Base-by-base conservation (phyloP, 2,329 filamentous ascomycete genomes). In the Coccinonectria pachysandricola region DNA sequence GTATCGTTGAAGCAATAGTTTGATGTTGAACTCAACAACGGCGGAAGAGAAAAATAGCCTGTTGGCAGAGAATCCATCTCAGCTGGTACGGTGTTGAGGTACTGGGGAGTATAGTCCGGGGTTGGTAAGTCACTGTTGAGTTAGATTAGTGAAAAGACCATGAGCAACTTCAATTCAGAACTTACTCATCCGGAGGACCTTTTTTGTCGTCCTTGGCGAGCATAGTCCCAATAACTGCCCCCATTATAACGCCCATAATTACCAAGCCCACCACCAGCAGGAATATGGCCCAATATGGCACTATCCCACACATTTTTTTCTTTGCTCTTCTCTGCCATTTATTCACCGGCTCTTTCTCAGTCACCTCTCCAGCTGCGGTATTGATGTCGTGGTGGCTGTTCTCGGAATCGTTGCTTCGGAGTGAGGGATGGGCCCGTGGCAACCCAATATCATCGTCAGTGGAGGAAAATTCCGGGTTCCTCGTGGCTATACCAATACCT, bases 381-480 rank as follows among this genome's bases (percentile, higher is more conserved):
- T 73, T 71, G 36, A 75, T 64, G 18, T 68, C 61, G 27, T 71
- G 65, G 21, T 64, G 59, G 36, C 67, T 75, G 6, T 42, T 49
- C 5, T 69, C 65, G 2, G 64, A 69, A 5, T 49, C 52, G 11
- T 36, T 32, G 37, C 69, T 76, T 19, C 65, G 54, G 2, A 65
- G 54, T 0, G 68, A 73, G 24, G 62, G 60, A 6, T 62, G 62
- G 9, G 69, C 68, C 14, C 58, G 59, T 14, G 63, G 60, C 5
- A 62, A 59, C 23, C 60, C 57, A 2, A 74, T 49, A 24, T 75
- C 71, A 12, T 59, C 71, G 10, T 59, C 54, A 4, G 58, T 61
- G 2, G 71, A 73, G 9, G 69, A 64, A 48, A 74, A 78, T 38
- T 77, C 73, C 0, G 73, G 74, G 33, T 78, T 68, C 14, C 68